phyloP scores from a whole-genome alignment of 164 flowering plant species.

The Buxus sempervirens region DNA sequence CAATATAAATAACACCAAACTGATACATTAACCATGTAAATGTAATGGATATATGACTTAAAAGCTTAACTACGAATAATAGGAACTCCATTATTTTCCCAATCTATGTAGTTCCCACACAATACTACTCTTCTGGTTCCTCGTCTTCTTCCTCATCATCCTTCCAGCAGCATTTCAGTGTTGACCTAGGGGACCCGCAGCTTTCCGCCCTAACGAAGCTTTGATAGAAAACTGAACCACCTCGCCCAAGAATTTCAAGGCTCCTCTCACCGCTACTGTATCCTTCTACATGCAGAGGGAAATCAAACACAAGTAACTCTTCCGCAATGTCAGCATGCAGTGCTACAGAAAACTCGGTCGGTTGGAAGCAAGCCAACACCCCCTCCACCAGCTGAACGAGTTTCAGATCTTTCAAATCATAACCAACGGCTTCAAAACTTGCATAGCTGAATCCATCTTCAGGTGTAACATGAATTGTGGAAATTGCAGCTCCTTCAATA shows the following conservation, averaged over 20 bases:
- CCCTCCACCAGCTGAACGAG: slow-evolving; percentile 47
- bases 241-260: slow-evolving; percentile 33
- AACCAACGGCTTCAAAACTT: slow-evolving; percentile 75
- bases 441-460: slow-evolving; percentile 95
- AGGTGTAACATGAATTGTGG: slow-evolving; percentile 91
- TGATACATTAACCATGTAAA: too few relatives aligned
- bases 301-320: slow-evolving; percentile 8
- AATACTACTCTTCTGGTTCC: slow-evolving; percentile 22
- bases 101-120: too few relatives aligned
- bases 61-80: too few relatives aligned
- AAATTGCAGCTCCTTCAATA: slow-evolving; percentile 56
- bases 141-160: slow-evolving; percentile 46
- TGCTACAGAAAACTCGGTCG: slow-evolving; percentile 66
- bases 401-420: slow-evolving; percentile 36
- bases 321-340: slow-evolving; percentile 34
- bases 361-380: slow-evolving; percentile 67
- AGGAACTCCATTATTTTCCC: too few relatives aligned
- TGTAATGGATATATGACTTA: too few relatives aligned
- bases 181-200: too few relatives aligned
- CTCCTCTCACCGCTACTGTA: slow-evolving; percentile 31
- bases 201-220: slow-evolving; percentile 33
- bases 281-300: slow-evolving; percentile 34
- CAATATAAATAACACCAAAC: too few relatives aligned
- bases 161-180: slow-evolving; percentile 39
- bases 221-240: slow-evolving; percentile 41